Base-by-base conservation (phyloP, 305 asterid genomes). In the Stenogyne calaminthoides region DNA sequence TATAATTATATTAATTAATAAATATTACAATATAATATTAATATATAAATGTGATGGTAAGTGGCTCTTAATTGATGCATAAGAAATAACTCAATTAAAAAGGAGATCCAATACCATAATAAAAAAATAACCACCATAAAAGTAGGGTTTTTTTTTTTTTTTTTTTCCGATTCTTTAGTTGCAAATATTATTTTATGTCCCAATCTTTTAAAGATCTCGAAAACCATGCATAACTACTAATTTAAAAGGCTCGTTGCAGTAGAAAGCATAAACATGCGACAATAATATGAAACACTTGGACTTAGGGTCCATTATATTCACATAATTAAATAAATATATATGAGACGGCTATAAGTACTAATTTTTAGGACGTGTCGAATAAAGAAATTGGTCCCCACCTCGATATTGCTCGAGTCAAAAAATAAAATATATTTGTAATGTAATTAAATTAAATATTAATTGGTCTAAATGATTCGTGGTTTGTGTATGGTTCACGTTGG, bases 201-300 rank as follows among this genome's bases (percentile, higher is more conserved):
- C 9, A 46, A 66, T 44, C 34, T 37, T 42, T 42, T 4, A 57
- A 65, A 54, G 70, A 32, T 71, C 70, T 46, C 52, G 27, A 4
- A 65, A 12, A 40, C 47, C 61, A 27, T 20, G 47, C n/a, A 44
- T 11, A 74, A 47, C 47, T 65, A 49, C 37, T 65, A 49, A 65
- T 44, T n/a, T 15, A 11, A 57, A 74, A 69, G 64, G 7, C 3
- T 42, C 27, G 1, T n/a, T 60, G 51, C 74, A 46, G 66, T 64
- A 56, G 73, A 72, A 82, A 76, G 80, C 70, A 49, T 64, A 70
- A 58, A 71, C 81, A 75, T 69, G 76, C 64, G 79, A 64, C 81
- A 81, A 85, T 82, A 77, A 81, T 82, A 79, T 63, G 78, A 51
- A 81, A 78, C 86, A 76, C 84, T 72, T 72, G 74, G 73, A 84